These are phyloP conservation scores for Microbotryum saponariae DNA, from an alignment of 1,284 basidiomycete species.

Conservation along the genomic window DNA sequence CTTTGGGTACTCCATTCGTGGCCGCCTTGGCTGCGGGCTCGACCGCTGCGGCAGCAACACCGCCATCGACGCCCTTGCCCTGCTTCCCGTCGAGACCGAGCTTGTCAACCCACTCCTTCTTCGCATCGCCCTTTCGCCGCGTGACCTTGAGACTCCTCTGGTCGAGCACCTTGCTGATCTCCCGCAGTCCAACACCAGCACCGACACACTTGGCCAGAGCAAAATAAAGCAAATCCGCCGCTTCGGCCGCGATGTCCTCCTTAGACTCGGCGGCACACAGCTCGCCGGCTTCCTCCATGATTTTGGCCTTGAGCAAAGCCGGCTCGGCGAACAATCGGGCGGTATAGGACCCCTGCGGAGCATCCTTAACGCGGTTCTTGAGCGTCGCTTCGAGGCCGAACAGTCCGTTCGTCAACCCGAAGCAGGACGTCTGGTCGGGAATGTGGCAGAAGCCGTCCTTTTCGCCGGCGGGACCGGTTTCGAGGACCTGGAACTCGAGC, in stretches of 20 bases:
- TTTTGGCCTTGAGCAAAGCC: constrained; percentile 77
- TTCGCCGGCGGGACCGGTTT: constrained; percentile 57
- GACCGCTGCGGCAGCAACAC: background rate
- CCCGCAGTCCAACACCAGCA: constrained; percentile 71
- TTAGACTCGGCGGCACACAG: constrained; percentile 73
- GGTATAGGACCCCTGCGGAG: constrained; percentile 89
- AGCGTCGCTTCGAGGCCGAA: constrained; percentile 77
- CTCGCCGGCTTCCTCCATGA: constrained; percentile 97
- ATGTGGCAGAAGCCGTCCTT: constrained; percentile 79
- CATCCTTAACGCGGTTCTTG: constrained; percentile 59
- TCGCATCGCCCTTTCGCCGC: constrained; percentile 84
- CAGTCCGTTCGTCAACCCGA: constrained; percentile 63
- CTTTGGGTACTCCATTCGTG: constrained; percentile 40
- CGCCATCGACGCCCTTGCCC: constrained; percentile 34
- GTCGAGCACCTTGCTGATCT: constrained; percentile 80
- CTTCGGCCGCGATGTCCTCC: constrained; percentile 89
- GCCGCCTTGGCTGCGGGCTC: constrained; percentile 1
- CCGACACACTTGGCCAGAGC: constrained; percentile 75
- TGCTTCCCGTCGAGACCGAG: constrained; percentile 33
- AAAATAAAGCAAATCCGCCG: constrained; percentile 94
- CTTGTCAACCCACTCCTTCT: constrained; percentile 65
- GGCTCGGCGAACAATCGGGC: constrained; percentile 77
- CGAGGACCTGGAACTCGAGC: constrained; percentile 83
- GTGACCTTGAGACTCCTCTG: constrained; percentile 80
- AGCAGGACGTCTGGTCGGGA: constrained; percentile 58